Conservation (phyloP, 768 basidiomycete genomes). For the Termitomyces sp. region DNA sequence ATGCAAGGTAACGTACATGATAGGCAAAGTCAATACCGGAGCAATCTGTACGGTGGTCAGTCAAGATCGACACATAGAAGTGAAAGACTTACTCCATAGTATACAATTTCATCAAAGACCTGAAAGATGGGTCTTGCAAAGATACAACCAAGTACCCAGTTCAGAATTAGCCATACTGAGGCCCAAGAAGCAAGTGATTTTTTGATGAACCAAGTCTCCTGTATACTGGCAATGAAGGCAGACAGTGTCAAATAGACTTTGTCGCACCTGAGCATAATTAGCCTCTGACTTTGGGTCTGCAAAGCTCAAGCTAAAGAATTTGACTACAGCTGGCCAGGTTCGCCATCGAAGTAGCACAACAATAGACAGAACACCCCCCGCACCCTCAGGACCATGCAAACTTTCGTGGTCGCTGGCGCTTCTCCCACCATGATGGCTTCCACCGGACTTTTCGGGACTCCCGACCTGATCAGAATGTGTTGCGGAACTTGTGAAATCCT, state of each 20-base stretch:
- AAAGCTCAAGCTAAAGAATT: constrained; percentile 60
- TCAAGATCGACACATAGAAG: neutral
- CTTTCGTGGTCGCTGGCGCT: constrained; percentile 30
- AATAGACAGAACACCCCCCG: constrained; percentile 25
- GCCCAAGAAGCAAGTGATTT: constrained; percentile 65
- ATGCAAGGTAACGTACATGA: constrained; percentile 31
- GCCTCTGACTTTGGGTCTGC: constrained; percentile 46
- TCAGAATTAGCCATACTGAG: constrained; percentile 56
- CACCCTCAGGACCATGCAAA: constrained; percentile 25
- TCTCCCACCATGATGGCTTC: constrained; percentile 27
- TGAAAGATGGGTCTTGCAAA: constrained; percentile 38
- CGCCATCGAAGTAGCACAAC: constrained; percentile 51
- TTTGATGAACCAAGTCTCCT: constrained; percentile 71
- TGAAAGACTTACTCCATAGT: constrained; percentile 41
- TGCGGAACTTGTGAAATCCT: constrained; percentile 49
- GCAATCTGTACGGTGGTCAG: constrained; percentile 33
- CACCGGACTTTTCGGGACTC: constrained; percentile 45
- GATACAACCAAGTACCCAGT: constrained; percentile 60
- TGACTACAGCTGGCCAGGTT: constrained; percentile 46
- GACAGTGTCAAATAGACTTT: neutral
- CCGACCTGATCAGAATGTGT: constrained; percentile 47
- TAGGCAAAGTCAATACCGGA: constrained; percentile 54
- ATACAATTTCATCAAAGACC: constrained; percentile 54
- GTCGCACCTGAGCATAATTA: constrained; percentile 35
- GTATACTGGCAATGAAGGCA: constrained; percentile 11